These are phyloP conservation scores for Nyctanthes arbortristis DNA, from an alignment of 257 asterid genomes.

Conservation along the genomic window DNA sequence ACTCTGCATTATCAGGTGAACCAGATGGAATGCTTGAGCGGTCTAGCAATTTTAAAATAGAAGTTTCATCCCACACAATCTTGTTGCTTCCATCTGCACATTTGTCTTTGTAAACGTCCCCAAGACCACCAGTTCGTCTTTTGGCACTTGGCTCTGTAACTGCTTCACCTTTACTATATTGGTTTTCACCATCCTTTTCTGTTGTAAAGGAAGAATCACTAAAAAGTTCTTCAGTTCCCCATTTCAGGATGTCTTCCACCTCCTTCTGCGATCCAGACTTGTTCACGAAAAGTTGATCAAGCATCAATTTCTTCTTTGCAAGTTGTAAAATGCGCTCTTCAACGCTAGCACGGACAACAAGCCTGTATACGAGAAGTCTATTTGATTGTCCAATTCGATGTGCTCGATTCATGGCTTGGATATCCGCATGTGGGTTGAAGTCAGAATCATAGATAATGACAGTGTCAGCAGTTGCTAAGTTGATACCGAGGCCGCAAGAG, in stretches of 20 bases:
- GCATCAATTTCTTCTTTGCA: conserved; percentile 97
- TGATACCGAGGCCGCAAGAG: conserved; percentile 98
- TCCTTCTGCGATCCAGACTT: conserved; percentile 95
- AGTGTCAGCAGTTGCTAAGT: conserved; percentile 99
- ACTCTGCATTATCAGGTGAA: conserved; percentile 72
- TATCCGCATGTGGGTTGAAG: conserved; percentile 98
- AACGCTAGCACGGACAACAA: conserved; percentile 97
- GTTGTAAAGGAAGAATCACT: conserved; percentile 51
- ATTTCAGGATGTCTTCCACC: conserved; percentile 88
- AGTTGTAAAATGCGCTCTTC: conserved; percentile 99
- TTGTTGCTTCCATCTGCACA: conserved; percentile 82
- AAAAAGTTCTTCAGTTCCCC: conserved; percentile 99
- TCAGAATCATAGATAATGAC: conserved; percentile 96
- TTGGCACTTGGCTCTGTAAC: conserved; percentile 57
- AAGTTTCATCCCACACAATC: conserved; percentile 85
- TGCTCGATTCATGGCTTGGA: conserved; percentile 99
- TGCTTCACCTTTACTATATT: conserved; percentile 50
- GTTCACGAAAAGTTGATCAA: conserved; percentile 92
- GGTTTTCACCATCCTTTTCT: conserved; percentile 63
- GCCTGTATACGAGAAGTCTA: conserved; percentile 92
- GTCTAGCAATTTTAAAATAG: conserved; percentile 85
- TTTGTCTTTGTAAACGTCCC: conserved; percentile 88
- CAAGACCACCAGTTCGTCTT: conserved; percentile 88
- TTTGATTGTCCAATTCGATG: conserved; percentile 97
- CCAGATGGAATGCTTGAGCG: conserved; percentile 73